These are phyloP conservation scores for Dictyostelium capitatum DNA, from an alignment of 78 protist genomes.

Conservation along the genomic window DNA sequence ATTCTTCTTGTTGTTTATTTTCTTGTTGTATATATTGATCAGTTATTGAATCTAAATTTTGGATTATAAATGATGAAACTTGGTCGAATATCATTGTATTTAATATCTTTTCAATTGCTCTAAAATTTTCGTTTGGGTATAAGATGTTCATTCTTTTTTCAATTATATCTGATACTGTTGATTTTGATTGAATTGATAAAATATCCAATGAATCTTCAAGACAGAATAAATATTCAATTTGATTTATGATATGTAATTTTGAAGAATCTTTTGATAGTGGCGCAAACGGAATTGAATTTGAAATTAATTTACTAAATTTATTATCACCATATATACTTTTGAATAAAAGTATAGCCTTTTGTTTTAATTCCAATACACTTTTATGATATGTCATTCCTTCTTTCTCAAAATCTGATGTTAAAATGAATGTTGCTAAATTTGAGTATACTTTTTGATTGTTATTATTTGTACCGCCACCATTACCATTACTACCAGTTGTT, in stretches of 20 bases:
- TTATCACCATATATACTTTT: not conserved
- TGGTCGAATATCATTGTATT: not conserved
- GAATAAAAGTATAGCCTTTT: not conserved
- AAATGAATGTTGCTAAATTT: conserved; percentile 18
- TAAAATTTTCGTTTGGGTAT: conserved; percentile 24
- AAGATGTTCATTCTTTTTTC: not conserved
- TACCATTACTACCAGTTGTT: not conserved
- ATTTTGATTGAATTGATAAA: not conserved
- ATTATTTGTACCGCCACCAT: not conserved
- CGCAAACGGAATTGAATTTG: not conserved
- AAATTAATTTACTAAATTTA: not conserved
- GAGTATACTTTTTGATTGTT: not conserved
- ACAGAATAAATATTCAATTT: not conserved
- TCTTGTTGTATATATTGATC: not conserved
- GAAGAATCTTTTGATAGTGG: not conserved
- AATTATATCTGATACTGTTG: not conserved
- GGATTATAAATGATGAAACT: not conserved
- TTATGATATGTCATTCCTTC: conserved; percentile 37
- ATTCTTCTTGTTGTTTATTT: not conserved
- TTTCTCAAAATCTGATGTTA: conserved; percentile 66
- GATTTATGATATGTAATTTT: not conserved
- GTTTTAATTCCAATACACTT: not conserved
- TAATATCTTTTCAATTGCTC: conserved; percentile 32
- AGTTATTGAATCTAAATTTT: not conserved
- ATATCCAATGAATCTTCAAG: not conserved